phyloP scores from a whole-genome alignment of 352 stramenopile species.

The Pythium brachiatum region DNA sequence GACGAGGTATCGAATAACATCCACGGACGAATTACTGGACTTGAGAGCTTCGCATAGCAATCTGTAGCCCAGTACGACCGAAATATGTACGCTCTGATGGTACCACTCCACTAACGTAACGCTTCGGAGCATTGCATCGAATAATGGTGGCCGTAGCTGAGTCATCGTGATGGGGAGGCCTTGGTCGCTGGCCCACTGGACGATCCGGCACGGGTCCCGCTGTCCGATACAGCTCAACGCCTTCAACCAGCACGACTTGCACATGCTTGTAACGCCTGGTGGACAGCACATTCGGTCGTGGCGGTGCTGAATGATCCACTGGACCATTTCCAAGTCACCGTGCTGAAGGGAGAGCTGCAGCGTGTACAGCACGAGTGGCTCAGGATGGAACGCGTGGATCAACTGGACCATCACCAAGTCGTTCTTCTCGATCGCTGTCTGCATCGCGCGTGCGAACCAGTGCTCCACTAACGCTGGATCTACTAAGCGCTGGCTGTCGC shows the following conservation, averaged over 20 bases:
- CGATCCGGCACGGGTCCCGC: background rate
- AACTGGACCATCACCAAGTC: constrained; percentile 2
- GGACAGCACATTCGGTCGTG: background rate
- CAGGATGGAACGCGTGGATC: background rate
- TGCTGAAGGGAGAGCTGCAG: background rate
- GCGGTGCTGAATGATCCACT: constrained; percentile 14
- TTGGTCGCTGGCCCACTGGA: too few species aligned
- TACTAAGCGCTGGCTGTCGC: too few species aligned
- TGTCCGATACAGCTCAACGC: background rate
- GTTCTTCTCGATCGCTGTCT: constrained; percentile 6
- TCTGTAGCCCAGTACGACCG: too few species aligned
- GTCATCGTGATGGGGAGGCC: too few species aligned
- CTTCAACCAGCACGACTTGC: background rate
- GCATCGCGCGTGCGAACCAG: background rate
- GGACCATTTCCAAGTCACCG: background rate
- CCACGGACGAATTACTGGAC: too few species aligned
- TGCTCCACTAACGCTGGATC: background rate
- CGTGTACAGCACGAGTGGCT: background rate
- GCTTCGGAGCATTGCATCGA: too few species aligned
- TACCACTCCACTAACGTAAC: too few species aligned
- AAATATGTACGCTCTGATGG: too few species aligned
- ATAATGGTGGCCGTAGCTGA: too few species aligned
- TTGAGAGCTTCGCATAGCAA: too few species aligned
- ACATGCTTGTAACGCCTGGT: background rate
- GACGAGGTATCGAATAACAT: too few species aligned